A percentile compares a stretch with the other conserved stretches of the same genome.
Evolutionary conservation across 1,284 basidiomycete genomes (phyloP).

Genomic region (Volvariella surrecta): DNA sequence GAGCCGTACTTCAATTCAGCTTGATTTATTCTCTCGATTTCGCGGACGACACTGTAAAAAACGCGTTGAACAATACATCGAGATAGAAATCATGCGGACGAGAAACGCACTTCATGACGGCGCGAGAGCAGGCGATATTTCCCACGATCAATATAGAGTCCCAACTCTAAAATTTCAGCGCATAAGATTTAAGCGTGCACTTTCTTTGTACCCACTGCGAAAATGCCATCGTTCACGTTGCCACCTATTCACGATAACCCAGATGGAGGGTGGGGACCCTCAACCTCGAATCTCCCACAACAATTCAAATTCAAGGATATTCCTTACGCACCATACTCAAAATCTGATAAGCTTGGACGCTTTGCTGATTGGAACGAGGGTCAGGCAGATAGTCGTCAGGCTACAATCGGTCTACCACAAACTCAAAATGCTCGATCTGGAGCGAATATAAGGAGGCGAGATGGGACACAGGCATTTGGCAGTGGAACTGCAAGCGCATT

Average conservation of each 20-base stretch:
- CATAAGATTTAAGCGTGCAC: constrained; percentile 8
- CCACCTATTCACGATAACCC: constrained; percentile 75
- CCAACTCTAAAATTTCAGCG: constrained; percentile 20
- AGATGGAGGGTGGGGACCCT: constrained; percentile 79
- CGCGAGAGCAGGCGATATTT: constrained; percentile 23
- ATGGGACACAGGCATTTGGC: constrained; percentile 64
- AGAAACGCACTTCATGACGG: constrained; percentile 59
- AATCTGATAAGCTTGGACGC: constrained; percentile 95
- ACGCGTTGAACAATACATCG: background rate
- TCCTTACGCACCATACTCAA: constrained; percentile 95
- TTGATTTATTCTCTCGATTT: constrained; percentile 92
- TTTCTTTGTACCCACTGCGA: constrained; percentile 9
- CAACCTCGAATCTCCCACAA: constrained; percentile 63
- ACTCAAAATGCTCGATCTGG: constrained; percentile 40
- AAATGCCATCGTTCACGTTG: constrained; percentile 69
- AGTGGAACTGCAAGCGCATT: constrained; percentile 90
- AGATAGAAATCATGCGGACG: background rate
- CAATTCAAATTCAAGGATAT: constrained; percentile 87
- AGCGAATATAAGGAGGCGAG: constrained; percentile 49
- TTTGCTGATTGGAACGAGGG: constrained; percentile 97
- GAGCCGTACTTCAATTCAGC: constrained; percentile 81
- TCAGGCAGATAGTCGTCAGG: constrained; percentile 54
- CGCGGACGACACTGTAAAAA: constrained; percentile 70
- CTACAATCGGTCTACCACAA: constrained; percentile 39
- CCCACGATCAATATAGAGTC: constrained; percentile 28